Conservation (phyloP, 352 stramenopile genomes). For the Pythium periplocum region DNA sequence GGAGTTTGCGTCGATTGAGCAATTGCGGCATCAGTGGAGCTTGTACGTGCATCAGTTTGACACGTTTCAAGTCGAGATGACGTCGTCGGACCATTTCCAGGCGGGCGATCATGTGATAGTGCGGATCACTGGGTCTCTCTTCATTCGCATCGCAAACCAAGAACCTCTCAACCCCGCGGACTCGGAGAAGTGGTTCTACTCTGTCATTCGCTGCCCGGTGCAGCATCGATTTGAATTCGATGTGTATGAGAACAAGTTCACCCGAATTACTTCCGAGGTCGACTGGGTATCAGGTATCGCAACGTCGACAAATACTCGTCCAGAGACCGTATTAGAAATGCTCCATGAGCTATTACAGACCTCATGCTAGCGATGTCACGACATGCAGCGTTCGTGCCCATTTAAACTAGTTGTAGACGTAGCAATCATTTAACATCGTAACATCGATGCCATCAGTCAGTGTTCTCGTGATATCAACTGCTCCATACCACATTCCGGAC, state of each 20-base stretch:
- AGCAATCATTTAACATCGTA: no score
- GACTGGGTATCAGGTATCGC: slow-evolving; percentile 29
- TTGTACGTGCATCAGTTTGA: slow-evolving; percentile 42
- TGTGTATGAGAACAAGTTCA: slow-evolving; percentile 13
- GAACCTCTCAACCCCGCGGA: neutral
- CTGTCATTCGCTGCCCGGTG: slow-evolving; percentile 19
- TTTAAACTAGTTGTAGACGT: no score
- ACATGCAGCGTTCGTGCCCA: no score
- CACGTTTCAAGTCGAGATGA: slow-evolving; percentile 29
- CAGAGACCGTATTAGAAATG: no score
- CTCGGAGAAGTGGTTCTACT: neutral
- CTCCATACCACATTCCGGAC: no score
- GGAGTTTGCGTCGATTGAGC: slow-evolving; percentile 38
- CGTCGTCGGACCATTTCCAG: slow-evolving; percentile 25
- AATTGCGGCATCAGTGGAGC: slow-evolving; percentile 32
- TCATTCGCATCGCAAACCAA: slow-evolving; percentile 7
- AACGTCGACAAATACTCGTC: neutral
- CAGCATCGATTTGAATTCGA: slow-evolving; percentile 47
- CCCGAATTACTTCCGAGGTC: slow-evolving; percentile 42
- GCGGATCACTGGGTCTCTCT: slow-evolving; percentile 3
- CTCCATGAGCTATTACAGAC: no score
- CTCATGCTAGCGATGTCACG: no score
- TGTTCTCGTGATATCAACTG: no score
- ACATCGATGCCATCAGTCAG: no score
- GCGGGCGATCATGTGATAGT: slow-evolving; percentile 26